phyloP scores from a whole-genome alignment of 768 basidiomycete species.

The Hygrophorus russula region DNA sequence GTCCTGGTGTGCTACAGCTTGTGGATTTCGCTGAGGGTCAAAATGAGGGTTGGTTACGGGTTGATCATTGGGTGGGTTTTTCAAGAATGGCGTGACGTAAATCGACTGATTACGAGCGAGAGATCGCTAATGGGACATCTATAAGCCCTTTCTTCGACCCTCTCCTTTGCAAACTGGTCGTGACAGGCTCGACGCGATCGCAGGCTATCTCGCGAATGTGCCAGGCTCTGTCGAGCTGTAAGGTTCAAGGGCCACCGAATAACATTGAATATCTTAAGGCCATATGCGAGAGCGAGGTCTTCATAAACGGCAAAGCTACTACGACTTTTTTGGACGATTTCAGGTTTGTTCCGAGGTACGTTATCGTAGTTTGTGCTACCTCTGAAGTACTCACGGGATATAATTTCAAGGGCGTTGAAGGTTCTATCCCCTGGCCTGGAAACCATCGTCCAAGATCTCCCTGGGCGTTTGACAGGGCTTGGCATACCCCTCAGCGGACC shows the following conservation, averaged over 20 bases:
- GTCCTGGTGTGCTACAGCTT: slow-evolving; percentile 49
- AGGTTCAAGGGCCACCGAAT: too few relatives aligned
- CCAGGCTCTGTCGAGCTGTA: too few relatives aligned
- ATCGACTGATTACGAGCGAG: background rate
- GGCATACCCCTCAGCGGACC: slow-evolving; percentile 57
- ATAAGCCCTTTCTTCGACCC: slow-evolving; percentile 49
- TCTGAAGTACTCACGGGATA: too few relatives aligned
- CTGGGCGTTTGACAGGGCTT: slow-evolving; percentile 37
- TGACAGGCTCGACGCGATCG: slow-evolving; percentile 25
- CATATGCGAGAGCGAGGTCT: slow-evolving; percentile 28
- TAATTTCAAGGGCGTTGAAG: slow-evolving; percentile 31
- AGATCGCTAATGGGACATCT: slow-evolving; percentile 39
- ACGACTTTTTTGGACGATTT: slow-evolving; percentile 40
- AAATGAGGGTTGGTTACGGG: slow-evolving; percentile 37
- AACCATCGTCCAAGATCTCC: slow-evolving; percentile 46
- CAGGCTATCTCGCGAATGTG: too few relatives aligned
- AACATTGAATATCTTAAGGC: slow-evolving; percentile 18
- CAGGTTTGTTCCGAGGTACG: slow-evolving; percentile 27
- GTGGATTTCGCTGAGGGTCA: slow-evolving; percentile 26
- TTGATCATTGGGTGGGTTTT: slow-evolving; percentile 44
- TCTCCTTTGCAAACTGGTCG: slow-evolving; percentile 49
- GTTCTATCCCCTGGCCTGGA: slow-evolving; percentile 46
- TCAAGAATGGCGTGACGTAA: background rate
- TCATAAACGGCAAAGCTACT: slow-evolving; percentile 30
- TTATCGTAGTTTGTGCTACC: background rate